These are phyloP conservation scores for Sarocladium brachiariae DNA, from an alignment of 2,329 filamentous ascomycete genomes.

Conservation along the genomic window DNA sequence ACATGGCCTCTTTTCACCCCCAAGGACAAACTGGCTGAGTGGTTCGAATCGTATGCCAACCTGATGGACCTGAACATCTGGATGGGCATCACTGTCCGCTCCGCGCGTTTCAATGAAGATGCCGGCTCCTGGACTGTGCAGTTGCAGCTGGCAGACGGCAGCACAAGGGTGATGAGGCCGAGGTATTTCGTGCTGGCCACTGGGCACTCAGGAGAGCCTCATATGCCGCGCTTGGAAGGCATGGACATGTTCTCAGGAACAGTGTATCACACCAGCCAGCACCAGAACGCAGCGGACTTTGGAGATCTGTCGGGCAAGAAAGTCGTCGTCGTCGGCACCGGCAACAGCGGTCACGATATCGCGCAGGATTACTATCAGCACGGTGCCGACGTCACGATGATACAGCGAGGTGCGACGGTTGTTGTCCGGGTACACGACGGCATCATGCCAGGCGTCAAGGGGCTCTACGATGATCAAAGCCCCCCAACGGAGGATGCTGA, in stretches of 20 bases:
- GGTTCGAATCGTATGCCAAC: constrained; percentile 55
- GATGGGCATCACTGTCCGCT: constrained; percentile 29
- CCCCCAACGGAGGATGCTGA: constrained; percentile 62
- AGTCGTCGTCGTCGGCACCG: constrained; percentile 59
- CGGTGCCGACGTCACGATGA: constrained; percentile 60
- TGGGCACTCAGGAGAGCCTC: constrained; percentile 60
- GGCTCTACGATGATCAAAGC: constrained; percentile 41
- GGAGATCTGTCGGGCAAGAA: constrained; percentile 38
- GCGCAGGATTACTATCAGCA: constrained; percentile 60
- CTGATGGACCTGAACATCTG: constrained; percentile 59
- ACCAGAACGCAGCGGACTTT: constrained; percentile 27
- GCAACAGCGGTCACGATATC: constrained; percentile 64
- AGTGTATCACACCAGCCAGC: constrained; percentile 35
- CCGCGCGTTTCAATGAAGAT: constrained; percentile 40
- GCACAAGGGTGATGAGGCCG: constrained; percentile 47
- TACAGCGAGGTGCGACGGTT: constrained; percentile 57
- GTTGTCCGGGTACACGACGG: constrained; percentile 41
- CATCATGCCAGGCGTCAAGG: constrained; percentile 43
- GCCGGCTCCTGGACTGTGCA: constrained; percentile 48
- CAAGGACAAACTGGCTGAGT: constrained; percentile 60
- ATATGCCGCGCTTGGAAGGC: constrained; percentile 51
- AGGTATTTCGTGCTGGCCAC: constrained; percentile 61
- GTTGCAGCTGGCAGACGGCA: constrained; percentile 34
- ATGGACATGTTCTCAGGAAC: constrained; percentile 49
- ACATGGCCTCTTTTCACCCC: constrained; percentile 61